Evolutionary conservation across 441 rosid genomes (phyloP), one percentile per base, ranked within the genome.

Genomic region (Arabidopsis lyrata): DNA sequence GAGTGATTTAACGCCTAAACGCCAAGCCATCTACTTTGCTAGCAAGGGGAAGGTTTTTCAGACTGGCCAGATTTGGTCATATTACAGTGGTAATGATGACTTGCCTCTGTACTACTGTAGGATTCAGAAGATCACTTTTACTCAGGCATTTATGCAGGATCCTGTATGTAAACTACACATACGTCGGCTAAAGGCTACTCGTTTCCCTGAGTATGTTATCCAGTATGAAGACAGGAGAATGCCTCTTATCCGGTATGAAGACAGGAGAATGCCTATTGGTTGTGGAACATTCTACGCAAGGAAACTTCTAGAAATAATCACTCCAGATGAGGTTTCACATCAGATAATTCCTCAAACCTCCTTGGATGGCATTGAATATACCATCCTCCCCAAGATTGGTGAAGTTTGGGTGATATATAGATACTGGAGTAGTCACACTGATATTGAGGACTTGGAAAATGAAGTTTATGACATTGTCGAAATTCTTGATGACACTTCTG

Each of bases 391-490:
- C 1, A 59, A 71, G 60, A 81, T 77, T 20, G 86, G 90, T 5
- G 93, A 93, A 24, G 78, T 91, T 41, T 88, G 96, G 96, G 96
- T 85, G n/a, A 58, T 93, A 79, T 86, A 87, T 72, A 80, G 36
- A 72, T 32, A 1, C 47, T 72, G 69, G 76, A 18, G 2, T 64
- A 2, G 5, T 3, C 0, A 12, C 31, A 31, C 1, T 1, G 69
- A 64, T 3, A 5, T 8, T 2, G 45, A 48, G 1, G 6, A 3
- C 1, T 2, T 64, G 69, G 57, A 53, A 2, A 6, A 3, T 24
- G 9, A 9, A 5, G 0, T 16, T 18, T 45, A 1, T 45, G 29
- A 71, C 53, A 20, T 52, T 14, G 62, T 71, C 0, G 68, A 62
- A 72, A 15, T 72, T 72, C 54, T 72, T 62, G 76, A 62, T 72